Conservation (phyloP, 306 rosid species). For the Lathyrus sativus region DNA sequence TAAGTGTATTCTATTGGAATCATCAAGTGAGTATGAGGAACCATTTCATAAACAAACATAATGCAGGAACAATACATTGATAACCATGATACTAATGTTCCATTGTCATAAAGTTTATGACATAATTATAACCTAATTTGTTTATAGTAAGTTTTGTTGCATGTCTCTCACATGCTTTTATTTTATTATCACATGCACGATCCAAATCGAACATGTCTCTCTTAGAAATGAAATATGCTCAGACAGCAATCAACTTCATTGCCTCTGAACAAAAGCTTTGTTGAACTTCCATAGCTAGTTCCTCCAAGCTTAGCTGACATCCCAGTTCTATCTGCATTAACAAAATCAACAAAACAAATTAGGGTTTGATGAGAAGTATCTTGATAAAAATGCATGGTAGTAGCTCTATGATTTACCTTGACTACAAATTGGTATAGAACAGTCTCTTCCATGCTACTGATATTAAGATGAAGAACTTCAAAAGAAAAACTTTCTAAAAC, state of each 20-base stretch:
- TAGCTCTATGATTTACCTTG: constrained; percentile 56
- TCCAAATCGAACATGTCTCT: background rate
- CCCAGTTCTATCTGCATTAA: constrained; percentile 78
- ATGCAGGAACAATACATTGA: background rate
- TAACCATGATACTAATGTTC: constrained; percentile 12
- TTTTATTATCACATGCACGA: background rate
- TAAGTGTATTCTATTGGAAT: background rate
- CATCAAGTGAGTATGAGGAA: background rate
- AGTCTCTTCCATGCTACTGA: constrained; percentile 89
- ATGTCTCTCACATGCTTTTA: constrained; percentile 32
- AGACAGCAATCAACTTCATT: constrained; percentile 34
- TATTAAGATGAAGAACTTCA: constrained; percentile 86
- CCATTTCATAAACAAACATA: background rate
- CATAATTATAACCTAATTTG: constrained; percentile 6
- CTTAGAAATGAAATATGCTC: background rate
- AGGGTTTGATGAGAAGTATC: too few relatives aligned
- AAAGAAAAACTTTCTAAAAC: constrained; percentile 76
- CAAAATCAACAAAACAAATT: background rate
- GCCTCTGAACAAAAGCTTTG: constrained; percentile 63
- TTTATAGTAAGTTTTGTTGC: background rate
- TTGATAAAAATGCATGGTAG: too few relatives aligned
- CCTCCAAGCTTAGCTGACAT: constrained; percentile 88
- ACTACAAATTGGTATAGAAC: constrained; percentile 82
- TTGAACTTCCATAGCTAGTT: constrained; percentile 82
- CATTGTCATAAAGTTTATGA: constrained; percentile 40